Base-by-base conservation (phyloP, 306 rosid genomes). In the Castanea sativa region DNA sequence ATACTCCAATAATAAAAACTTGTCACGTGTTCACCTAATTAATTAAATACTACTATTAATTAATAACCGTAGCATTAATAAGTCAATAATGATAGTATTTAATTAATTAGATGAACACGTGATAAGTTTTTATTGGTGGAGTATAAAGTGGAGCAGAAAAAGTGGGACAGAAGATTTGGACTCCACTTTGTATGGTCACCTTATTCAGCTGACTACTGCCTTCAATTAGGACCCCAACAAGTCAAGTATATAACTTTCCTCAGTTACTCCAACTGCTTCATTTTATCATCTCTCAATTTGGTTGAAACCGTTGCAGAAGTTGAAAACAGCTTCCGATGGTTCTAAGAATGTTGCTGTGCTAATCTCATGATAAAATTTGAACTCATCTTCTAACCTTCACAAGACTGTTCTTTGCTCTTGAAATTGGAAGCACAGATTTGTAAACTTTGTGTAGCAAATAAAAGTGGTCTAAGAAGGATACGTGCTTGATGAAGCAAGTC, bases 241-340 rank as follows among this genome's bases (percentile, higher is more conserved):
- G 97, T 93, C 79, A 93, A 84, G 82, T 88, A 93, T 93, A 93
- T 89, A 61, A 93, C 90, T 0, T 73, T 90, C 72, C 90, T 88
- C 0, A 87, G 77, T 64, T 91, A 97, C 78, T 93, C 98, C 20
- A 90, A 84, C 19, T 82, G 80, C 76, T 83, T 91, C 35, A 60
- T 43, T 35, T 85, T 65, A 27, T 87, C 91, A 20, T 90, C 92
- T 69, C 89, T 81, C 9, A 77, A 4, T n/a, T 77, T 77, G 43
- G 6, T 57, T 21, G 1, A 78, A 55, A 82, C 21, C 60, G 60
- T 61, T 7, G 89, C 59, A 67, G 85, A 83, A 52, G 90, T 38
- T 33, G 64, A 58, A 2, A 21, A 7, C 1, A 6, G 23, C 30
- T 13, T 20, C 15, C 4, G 0, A 58, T 21, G 30, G 64, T 3